phyloP scores from a whole-genome alignment of 1,284 basidiomycete genomes.

The Pisolithus thermaeus region DNA sequence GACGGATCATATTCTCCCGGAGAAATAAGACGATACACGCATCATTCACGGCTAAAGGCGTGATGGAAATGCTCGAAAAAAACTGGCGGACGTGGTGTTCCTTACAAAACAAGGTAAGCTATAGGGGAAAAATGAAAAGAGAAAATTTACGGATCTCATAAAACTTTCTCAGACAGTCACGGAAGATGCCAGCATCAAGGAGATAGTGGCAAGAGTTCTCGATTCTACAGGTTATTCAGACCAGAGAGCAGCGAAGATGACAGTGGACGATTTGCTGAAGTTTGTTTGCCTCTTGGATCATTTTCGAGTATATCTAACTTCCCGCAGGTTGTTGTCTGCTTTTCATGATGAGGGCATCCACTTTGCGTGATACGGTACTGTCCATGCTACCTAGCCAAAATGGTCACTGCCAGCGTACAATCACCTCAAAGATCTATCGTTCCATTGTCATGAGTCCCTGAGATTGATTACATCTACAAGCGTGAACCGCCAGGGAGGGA shows the following conservation, averaged over 20 bases:
- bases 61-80: conserved; percentile 89
- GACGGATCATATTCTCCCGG: conserved; percentile 84
- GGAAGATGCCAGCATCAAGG: conserved; percentile 66
- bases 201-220: conserved; percentile 74
- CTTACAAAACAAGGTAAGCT: conserved; percentile 64
- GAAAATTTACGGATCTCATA: not conserved
- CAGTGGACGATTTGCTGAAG: conserved; percentile 74
- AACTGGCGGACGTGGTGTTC: conserved; percentile 96
- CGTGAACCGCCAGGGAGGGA: too few relatives aligned
- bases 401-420: too few relatives aligned
- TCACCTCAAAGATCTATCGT: too few relatives aligned
- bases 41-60: conserved; percentile 88
- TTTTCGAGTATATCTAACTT: conserved; percentile 1
- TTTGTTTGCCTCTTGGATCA: conserved; percentile 26
- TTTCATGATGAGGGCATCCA: conserved; percentile 57
- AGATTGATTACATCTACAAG: too few relatives aligned
- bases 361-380: conserved; percentile 37
- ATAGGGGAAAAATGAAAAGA: not conserved
- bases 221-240: conserved; percentile 59
- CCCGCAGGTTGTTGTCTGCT: conserved; percentile 46
- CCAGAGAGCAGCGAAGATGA: conserved; percentile 74
- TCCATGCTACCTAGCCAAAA: too few relatives aligned
- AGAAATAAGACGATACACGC: conserved; percentile 90
- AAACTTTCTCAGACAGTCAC: conserved; percentile 55
- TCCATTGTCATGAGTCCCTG: too few relatives aligned